Conservation (phyloP, 768 basidiomycete species). For the Boletus reticuloceps region DNA sequence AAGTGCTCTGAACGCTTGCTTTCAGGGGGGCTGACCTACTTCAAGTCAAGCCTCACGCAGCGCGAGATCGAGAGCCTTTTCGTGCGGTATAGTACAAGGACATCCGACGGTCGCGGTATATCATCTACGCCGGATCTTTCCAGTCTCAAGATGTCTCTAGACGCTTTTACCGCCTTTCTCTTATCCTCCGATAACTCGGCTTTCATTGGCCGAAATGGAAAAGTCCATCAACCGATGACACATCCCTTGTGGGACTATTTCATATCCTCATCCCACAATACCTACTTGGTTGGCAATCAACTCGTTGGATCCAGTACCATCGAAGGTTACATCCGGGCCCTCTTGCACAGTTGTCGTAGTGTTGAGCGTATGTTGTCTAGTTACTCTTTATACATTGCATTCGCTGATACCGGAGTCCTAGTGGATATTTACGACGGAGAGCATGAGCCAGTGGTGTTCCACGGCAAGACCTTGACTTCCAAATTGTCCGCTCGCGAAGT, state of each 20-base stretch:
- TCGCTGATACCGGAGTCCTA: slow-evolving; percentile 27
- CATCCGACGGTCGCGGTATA: not conserved
- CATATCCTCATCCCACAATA: slow-evolving; percentile 90
- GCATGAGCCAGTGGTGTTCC: slow-evolving; percentile 78
- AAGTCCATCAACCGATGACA: slow-evolving; percentile 82
- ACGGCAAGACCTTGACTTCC: slow-evolving; percentile 85
- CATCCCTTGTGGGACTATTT: slow-evolving; percentile 84
- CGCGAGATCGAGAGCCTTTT: slow-evolving; percentile 37
- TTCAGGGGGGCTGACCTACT: slow-evolving; percentile 11
- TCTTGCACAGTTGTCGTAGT: slow-evolving; percentile 87
- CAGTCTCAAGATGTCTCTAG: slow-evolving; percentile 41
- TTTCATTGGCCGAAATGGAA: slow-evolving; percentile 49
- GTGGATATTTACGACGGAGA: slow-evolving; percentile 95
- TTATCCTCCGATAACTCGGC: slow-evolving; percentile 74
- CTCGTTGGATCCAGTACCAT: slow-evolving; percentile 85
- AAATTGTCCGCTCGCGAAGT: slow-evolving; percentile 80
- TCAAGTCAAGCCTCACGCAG: slow-evolving; percentile 36
- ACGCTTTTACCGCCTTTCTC: slow-evolving; percentile 77
- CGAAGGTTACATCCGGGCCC: slow-evolving; percentile 89
- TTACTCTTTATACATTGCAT: not conserved
- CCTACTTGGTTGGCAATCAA: slow-evolving; percentile 85
- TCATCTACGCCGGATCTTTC: slow-evolving; percentile 2
- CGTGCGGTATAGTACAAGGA: slow-evolving; percentile 31
- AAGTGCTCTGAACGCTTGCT: slow-evolving; percentile 2
- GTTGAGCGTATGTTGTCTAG: slow-evolving; percentile 73